A percentile compares a stretch with the other conserved stretches of the same genome.
phyloP scores from a whole-genome alignment of 495 filamentous ascomycete species.

The Penicillium psychrofluorescens region DNA sequence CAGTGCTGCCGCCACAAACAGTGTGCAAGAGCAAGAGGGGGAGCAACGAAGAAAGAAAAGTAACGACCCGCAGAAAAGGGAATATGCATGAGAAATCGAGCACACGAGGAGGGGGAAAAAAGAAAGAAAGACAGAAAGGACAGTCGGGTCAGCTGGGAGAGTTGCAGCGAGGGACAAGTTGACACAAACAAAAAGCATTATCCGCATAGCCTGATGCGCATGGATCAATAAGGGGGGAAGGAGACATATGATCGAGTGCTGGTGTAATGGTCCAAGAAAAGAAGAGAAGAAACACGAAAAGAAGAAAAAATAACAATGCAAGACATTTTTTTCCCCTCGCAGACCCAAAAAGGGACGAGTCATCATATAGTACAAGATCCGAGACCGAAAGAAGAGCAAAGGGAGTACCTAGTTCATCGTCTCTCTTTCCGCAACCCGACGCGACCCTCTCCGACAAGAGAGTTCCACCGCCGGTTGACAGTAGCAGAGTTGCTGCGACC shows the following conservation, averaged over 20 bases:
- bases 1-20: neutral
- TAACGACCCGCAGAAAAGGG: neutral
- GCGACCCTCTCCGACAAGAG: constrained; percentile 54
- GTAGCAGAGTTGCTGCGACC: constrained; percentile 44
- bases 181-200: constrained; percentile 3
- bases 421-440: constrained; percentile 38
- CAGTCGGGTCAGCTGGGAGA: too few relatives aligned
- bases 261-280: constrained; percentile 8
- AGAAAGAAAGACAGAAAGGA: neutral
- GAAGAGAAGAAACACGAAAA: constrained; percentile 3
- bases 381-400: constrained; percentile 1
- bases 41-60: neutral
- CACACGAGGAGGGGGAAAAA: neutral
- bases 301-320: constrained; percentile 2
- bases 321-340: too few relatives aligned
- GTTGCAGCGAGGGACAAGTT: too few relatives aligned
- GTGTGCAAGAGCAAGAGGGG: too few relatives aligned
- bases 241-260: neutral
- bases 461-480: constrained; percentile 66
- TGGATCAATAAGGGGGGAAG: neutral
- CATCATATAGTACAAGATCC: constrained; percentile 18
- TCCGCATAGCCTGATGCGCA: constrained; percentile 20
- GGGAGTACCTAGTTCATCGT: constrained; percentile 15
- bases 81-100: neutral
- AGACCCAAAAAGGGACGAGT: too few relatives aligned